These are phyloP conservation scores for Rhizopogon vinicolor DNA, from an alignment of 768 basidiomycete species.

Conservation along the genomic window DNA sequence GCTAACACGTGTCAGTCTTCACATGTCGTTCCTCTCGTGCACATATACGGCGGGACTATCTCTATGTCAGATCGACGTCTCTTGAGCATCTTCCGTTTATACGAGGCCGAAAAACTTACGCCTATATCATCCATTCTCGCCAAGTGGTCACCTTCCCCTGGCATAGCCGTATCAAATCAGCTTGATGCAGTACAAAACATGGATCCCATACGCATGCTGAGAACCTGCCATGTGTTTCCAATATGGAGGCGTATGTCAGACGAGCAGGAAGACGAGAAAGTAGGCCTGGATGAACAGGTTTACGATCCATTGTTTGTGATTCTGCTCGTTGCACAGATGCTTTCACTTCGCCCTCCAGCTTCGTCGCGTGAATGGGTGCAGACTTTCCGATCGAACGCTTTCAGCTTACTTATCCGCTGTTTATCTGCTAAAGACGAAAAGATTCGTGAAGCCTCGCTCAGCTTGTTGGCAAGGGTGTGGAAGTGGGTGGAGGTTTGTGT, in stretches of 20 bases:
- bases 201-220: constrained; percentile 63
- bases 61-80: constrained; percentile 59
- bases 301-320: constrained; percentile 84
- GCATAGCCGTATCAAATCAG: constrained; percentile 37
- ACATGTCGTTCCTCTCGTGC: constrained; percentile 74
- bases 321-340: constrained; percentile 58
- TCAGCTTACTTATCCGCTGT: constrained; percentile 66
- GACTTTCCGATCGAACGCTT: constrained; percentile 75
- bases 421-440: constrained; percentile 62
- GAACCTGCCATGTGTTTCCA: constrained; percentile 71
- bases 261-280: constrained; percentile 20
- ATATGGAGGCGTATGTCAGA: constrained; percentile 50
- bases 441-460: constrained; percentile 57
- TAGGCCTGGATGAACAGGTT: constrained; percentile 32
- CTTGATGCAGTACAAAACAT: constrained; percentile 68
- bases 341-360: constrained; percentile 53
- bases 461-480: constrained; percentile 59
- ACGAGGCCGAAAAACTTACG: constrained; percentile 64
- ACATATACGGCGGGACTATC: constrained; percentile 73
- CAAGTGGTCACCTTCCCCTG: constrained; percentile 55
- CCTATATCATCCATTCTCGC: constrained; percentile 62
- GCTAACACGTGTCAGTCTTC: constrained; percentile 81
- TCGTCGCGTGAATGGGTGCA: constrained; percentile 53
- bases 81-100: constrained; percentile 72
- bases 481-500: constrained; percentile 56